Base-by-base conservation (phyloP, 2,329 filamentous ascomycete species). In the Fusarium humuli region DNA sequence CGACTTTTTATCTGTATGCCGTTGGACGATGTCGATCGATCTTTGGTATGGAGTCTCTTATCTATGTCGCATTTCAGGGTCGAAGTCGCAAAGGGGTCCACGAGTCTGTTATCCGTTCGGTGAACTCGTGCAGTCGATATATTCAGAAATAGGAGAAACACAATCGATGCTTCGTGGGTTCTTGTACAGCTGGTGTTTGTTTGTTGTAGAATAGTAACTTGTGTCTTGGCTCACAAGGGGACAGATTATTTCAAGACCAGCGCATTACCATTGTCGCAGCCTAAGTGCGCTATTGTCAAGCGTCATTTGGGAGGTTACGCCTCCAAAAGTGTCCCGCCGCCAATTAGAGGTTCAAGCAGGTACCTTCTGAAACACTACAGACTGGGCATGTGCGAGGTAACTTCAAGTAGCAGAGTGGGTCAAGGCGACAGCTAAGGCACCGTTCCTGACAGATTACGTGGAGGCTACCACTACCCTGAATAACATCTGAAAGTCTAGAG, bases 251-350 rank as follows among this genome's bases (percentile, higher is more conserved):
- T 60, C 68, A 67, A 67, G 71, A 61, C 62, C 18, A 32, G 22
- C 22, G 63, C 47, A 66, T 49, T 73, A 68, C 73, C 65, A 70
- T 68, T 55, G 71, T 73, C 61, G 71, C 63, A 72, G 71, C 65
- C 57, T 67, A 44, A 29, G 18, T 56, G 32, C 49, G 30, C 40
- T 67, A 41, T 59, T 58, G 48, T 54, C 65, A 71, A 61, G 68
- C 60, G 68, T 65, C 46, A 34, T 49, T 48, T n/a, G 27, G 55
- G 65, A 56, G 67, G 49, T 23, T 47, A 37, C 48, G 34, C 47
- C 37, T 57, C 45, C 37, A 56, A 46, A 65, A 54, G 18, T 58
- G 67, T 57, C 48, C 67, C 44, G 41, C 44, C 48, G 37, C 27
- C 37, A 34, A 23, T 49, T 32, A 23, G 22, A 18, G 25, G 44